Base-by-base conservation (phyloP, 225 moss, liverwort and hornwort species). In the Marchantia paleacea region DNA sequence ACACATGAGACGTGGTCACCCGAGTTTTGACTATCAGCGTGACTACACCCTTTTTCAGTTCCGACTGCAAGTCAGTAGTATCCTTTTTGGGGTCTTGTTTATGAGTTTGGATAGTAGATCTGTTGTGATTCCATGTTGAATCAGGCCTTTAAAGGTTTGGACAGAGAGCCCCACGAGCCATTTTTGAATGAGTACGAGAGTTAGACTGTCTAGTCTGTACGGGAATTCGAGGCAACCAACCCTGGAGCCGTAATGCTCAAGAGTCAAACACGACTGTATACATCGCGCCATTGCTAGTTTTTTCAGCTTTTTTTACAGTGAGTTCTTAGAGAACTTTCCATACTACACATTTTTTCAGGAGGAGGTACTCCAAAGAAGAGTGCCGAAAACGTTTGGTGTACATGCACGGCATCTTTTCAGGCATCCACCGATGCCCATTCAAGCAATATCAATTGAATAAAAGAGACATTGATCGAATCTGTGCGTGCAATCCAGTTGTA, bases 191-290 rank as follows among this genome's bases (percentile, higher is more conserved):
- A 77, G 63, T n/a, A n/a, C n/a, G n/a, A 65, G 50, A 58, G 58
- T 65, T 79, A 79, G 79, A 57, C 53, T 55, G 69, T 30, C 54
- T 79, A 79, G 79, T 79, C 52, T 79, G 68, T 69, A 79, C 68
- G 79, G 69, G 49, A 70, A 79, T 30, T 12, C 55, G 69, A 79
- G 79, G 79, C 79, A 70, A 70, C 69, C 79, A 55, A 78, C 54
- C 54, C 79, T 79, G 26, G 79, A 79, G 79, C 49, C 24, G 14
- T 66, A 15, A 64, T 62, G 60, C 62, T 64, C 63, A 77, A 22
- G 11, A 63, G 53, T 78, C 50, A 65, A 65, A n/a, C 22, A 49
- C 77, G 77, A 64, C 64, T 78, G 78, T 66, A 78, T 65, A 65
- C 78, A 78, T 49, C 29, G 12, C 64, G 12, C 64, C 64, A 65